Conservation (phyloP, 2,329 filamentous ascomycete genomes). For the Curvularia hawaiiensis region DNA sequence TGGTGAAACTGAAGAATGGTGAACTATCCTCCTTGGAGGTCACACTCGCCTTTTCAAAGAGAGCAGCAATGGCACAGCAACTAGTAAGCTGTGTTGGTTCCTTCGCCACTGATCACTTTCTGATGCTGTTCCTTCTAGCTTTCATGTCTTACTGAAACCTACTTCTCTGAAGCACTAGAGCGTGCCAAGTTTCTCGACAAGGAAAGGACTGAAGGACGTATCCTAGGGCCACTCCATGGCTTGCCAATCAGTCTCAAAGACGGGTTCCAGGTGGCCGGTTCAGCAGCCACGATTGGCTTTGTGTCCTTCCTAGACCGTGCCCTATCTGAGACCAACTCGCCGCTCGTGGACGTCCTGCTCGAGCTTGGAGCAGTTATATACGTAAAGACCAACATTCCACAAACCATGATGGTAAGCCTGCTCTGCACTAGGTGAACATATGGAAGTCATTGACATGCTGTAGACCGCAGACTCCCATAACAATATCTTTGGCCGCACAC, state of each 20-base stretch:
- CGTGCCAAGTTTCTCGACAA: conserved; percentile 57
- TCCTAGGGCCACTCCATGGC: conserved; percentile 68
- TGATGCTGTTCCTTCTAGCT: conserved; percentile 46
- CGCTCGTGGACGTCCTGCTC: conserved; percentile 61
- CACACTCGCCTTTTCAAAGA: conserved; percentile 57
- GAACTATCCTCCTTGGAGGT: conserved; percentile 56
- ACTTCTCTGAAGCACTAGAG: conserved; percentile 57
- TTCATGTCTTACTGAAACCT: conserved; percentile 62
- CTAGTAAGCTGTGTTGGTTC: conserved; percentile 42
- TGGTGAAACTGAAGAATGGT: conserved; percentile 42
- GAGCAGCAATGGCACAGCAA: conserved; percentile 58
- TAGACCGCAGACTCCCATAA: conserved; percentile 61
- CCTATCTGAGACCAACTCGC: conserved; percentile 52
- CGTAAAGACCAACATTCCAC: conserved; percentile 70
- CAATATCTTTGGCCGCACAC: conserved; percentile 64
- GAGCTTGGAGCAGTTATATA: conserved; percentile 68
- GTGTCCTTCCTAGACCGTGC: conserved; percentile 63
- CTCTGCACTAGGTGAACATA: not conserved
- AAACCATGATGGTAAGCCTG: conserved; percentile 64
- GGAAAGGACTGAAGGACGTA: conserved; percentile 50
- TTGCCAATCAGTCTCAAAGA: conserved; percentile 69
- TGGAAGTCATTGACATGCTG: not conserved
- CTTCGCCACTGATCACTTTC: not conserved
- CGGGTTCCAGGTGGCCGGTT: conserved; percentile 64
- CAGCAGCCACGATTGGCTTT: conserved; percentile 62